Evolutionary conservation across 345 rosid species (phyloP).

Genomic region (Geranium brycei): DNA sequence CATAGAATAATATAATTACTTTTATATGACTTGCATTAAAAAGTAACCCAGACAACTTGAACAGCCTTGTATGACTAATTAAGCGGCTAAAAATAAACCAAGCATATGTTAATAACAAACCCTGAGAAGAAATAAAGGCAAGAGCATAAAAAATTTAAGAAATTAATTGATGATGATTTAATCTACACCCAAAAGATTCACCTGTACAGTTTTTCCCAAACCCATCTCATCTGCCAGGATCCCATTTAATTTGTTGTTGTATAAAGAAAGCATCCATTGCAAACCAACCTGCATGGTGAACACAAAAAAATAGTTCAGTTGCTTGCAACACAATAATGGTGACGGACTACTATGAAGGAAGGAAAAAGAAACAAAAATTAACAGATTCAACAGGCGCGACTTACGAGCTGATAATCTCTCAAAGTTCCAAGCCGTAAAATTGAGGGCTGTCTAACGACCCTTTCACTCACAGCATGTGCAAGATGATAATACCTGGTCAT

Average conservation of each 20-base stretch:
- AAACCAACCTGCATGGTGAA: constrained; percentile 65
- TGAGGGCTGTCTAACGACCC: constrained; percentile 82
- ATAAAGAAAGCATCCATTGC: constrained; percentile 99
- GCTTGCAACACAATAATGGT: not conserved
- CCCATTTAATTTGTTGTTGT: constrained; percentile 96
- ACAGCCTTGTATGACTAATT: not conserved
- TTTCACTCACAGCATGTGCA: constrained; percentile 98
- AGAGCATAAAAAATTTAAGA: not conserved
- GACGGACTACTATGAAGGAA: constrained; percentile 1
- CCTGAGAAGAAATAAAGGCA: not conserved
- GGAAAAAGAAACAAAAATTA: constrained; percentile 3
- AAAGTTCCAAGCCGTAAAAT: constrained; percentile 89
- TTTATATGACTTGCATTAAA: not conserved
- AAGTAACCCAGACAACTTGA: not conserved
- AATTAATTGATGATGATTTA: no score
- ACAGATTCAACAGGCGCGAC: constrained; percentile 16
- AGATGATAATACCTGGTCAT: constrained; percentile 72
- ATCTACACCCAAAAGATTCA: constrained; percentile 12
- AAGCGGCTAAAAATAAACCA: not conserved
- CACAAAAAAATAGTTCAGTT: constrained; percentile 7
- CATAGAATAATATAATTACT: constrained; percentile 14
- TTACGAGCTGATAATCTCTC: constrained; percentile 98
- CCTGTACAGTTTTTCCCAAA: constrained; percentile 99
- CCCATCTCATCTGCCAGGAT: constrained; percentile 99
- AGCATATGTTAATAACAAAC: not conserved